Conservation (phyloP, 768 basidiomycete species). For the Russula abietina region DNA sequence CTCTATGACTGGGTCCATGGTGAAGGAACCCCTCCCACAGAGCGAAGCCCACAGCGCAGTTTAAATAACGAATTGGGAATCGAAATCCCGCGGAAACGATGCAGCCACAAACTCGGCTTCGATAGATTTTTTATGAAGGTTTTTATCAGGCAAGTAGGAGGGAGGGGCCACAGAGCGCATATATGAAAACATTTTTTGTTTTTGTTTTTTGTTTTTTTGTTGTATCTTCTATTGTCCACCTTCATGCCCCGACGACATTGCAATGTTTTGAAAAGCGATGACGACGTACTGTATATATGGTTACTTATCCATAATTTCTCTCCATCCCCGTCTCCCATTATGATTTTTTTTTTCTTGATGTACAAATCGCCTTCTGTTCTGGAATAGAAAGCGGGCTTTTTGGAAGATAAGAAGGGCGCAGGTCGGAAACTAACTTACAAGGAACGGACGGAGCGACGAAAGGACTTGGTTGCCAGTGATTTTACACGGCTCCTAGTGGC, state of each 20-base stretch:
- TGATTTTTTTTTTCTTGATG: not conserved
- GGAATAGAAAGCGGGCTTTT: not conserved
- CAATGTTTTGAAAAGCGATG: constrained; percentile 5
- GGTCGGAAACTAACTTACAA: not conserved
- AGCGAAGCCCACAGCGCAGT: constrained; percentile 5
- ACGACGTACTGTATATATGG: not conserved
- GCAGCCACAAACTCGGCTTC: not conserved
- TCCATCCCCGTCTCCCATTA: not conserved
- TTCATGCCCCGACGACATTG: constrained; percentile 17
- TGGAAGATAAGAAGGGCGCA: not conserved
- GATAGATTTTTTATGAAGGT: not conserved
- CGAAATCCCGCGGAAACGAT: not conserved
- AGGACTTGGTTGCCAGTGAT: not conserved
- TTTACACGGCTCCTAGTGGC: not conserved
- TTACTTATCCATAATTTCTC: constrained; percentile 3
- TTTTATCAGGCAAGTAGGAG: not conserved
- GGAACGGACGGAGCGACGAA: not conserved
- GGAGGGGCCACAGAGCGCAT: not conserved
- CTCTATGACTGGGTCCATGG: constrained; percentile 13
- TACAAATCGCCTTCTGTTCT: not conserved
- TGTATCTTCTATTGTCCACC: not conserved
- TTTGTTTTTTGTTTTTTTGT: no score
- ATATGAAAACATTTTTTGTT: not conserved
- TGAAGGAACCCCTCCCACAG: constrained; percentile 10
- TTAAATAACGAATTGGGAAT: not conserved